Evolutionary conservation across 352 stramenopile species (phyloP), one percentile per base, ranked within the genome.

Genomic region (Salisapilia sapeloensis): DNA sequence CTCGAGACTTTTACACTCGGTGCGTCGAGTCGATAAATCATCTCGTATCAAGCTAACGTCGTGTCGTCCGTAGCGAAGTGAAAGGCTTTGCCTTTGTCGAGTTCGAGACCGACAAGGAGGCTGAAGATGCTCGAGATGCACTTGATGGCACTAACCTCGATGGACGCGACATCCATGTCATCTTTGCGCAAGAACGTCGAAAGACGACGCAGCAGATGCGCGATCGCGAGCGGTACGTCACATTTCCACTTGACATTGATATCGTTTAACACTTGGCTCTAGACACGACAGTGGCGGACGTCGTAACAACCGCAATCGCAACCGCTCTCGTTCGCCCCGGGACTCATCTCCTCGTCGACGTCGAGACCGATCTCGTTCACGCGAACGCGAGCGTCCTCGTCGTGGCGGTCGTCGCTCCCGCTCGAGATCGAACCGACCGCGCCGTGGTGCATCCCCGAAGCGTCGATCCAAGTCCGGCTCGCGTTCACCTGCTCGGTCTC

Each of bases 31-130:
- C 5, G 27, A 31, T 28, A n/a, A 35, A 29, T 27, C 37, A 24
- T 20, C 12, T 22, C 3, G 22, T 15, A 31, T 19, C 11, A 15
- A 22, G 13, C 18, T 8, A 20, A 35, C 3, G 35, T 23, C 9
- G 14, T 33, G 24, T 12, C 46, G 22, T 35, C 28, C 35, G 29
- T 35, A 87, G 71, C 39, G 71, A 96, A 38, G 59, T 82, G n/a
- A 95, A 95, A 52, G 90, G 86, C 14, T 96, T 96, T 66, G 86
- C 90, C 0, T 97, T 97, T 41, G 85, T 97, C 42, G 90, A 97
- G 49, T 96, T 95, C 57, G 74, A 80, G 38, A 91, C 65, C 26
- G 78, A 92, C n/a, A 72, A 76, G 32, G 83, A 93, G 36, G 90
- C 90, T 4, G 63, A 85, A 15, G 82, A 95, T 33, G 90, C 90